Evolutionary conservation across 2,329 filamentous ascomycete species (phyloP), one percentile per base, ranked within the genome.

Genomic region (Ceratocystis variospora): DNA sequence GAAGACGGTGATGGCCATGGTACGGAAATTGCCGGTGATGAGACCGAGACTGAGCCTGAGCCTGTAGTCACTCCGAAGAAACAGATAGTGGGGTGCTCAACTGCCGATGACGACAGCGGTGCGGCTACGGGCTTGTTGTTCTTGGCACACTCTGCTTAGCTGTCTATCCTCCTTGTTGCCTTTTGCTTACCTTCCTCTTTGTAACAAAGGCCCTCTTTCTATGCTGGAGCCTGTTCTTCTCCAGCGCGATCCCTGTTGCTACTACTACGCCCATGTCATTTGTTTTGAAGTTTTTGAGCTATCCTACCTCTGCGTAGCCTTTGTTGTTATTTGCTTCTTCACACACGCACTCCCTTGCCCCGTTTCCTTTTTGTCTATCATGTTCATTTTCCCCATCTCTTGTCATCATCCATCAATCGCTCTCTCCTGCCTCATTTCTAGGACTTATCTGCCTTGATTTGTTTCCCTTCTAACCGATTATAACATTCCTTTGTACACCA

Each of bases 51-150:
- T 33, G 31, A 61, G 59, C 8, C 15, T 3, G 59, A 61, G n/a
- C 41, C 12, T 7, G 19, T 53, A 0, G 66, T 63, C 2, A 65
- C 63, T 8, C 63, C 66, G 1, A 62, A 62, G 17, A 65, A 46
- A 17, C 66, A 65, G 31, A 67, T 57, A 3, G 17, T 22, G 12
- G 28, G 19, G 15, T 45, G 37, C 69, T 68, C 71, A 41, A 77
- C 70, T 69, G 79, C 28, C 76, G 65, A 71, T 68, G 69, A 69
- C 66, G 69, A 75, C 78, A 69, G 74, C 74, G 15, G 71, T 69
- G 15, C 78, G 70, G 25, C 71, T 71, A 5, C 77, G 77, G 19
- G 72, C 73, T 71, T 79, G 78, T 25, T 71, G 69, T 67, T 76
- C 45, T 50, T 67, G 15, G 63, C 63, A 19, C 45, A 62, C 12